phyloP scores from a whole-genome alignment of 805 yeast species.

The Candida schatavii region DNA sequence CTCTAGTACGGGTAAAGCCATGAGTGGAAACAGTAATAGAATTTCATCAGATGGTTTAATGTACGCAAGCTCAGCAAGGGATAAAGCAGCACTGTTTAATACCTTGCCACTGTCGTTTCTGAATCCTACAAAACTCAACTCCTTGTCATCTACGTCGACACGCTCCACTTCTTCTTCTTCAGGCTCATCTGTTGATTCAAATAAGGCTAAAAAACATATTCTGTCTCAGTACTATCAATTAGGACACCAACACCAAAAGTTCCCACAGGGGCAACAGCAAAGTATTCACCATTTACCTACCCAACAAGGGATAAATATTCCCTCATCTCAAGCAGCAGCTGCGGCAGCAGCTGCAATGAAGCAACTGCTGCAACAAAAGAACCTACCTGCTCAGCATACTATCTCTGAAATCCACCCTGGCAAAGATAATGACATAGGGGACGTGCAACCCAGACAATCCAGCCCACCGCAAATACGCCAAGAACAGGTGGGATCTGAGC shows the following conservation, averaged over 20 bases:
- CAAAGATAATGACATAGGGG: conserved; percentile 1
- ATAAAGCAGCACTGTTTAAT: not conserved
- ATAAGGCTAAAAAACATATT: not conserved
- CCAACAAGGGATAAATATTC: too few species aligned
- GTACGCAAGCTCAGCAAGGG: conserved; percentile 6
- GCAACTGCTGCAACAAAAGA: conserved; percentile 2
- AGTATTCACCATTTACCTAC: too few species aligned
- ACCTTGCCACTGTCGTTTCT: not conserved
- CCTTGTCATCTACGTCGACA: not conserved
- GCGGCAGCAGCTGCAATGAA: conserved; percentile 1
- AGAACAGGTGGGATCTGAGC: not conserved
- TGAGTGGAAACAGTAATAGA: conserved; percentile 3
- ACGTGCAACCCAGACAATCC: too few species aligned
- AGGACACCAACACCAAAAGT: not conserved
- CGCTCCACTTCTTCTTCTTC: not conserved
- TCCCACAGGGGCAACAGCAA: not conserved
- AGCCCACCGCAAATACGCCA: too few species aligned
- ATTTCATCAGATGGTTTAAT: conserved; percentile 23
- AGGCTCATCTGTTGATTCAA: not conserved
- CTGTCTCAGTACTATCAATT: not conserved
- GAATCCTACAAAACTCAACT: not conserved
- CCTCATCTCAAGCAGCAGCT: not conserved
- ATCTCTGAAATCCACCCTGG: conserved; percentile 9
- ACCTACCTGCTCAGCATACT: conserved; percentile 6
- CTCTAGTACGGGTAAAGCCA: not conserved